Evolutionary conservation across 495 filamentous ascomycete species (phyloP), one percentile per base, ranked within the genome.

Genomic region (Cenococcum geophilum): DNA sequence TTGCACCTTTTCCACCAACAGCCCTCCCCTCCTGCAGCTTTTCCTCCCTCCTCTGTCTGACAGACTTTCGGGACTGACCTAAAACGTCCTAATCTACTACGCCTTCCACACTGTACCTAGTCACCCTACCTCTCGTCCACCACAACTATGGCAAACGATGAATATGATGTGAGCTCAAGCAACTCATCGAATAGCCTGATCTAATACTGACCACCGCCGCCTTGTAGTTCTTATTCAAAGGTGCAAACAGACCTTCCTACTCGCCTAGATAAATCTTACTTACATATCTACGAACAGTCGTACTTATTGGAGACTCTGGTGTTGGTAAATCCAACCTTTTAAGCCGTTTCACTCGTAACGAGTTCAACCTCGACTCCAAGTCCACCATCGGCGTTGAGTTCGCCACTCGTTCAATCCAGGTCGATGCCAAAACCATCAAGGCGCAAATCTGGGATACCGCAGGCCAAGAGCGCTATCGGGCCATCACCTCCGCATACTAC

Each of bases 401-500:
- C 75, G 93, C 93, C 66, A 99, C 93, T 62, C 87, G 93, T 57
- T 96, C 91, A 63, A 97, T 99, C 77, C 93, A 97, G 77, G 95
- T 99, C 71, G 95, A 99, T 78, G 85, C 88, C 69, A 99, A 99
- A 83, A 99, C 93, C 67, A 99, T 99, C 86, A 99, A 99, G 82
- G 93, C 93, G 70, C 93, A 99, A 81, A 99, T 99, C 73, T 99
- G 95, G 95, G 95, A 99, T 80, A 99, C 95, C 58, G 95, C 95
- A 56, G 95, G 95, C 70, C 95, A 99, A 78, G 95, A 99, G 78
- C 86, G 95, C 71, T 99, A 97, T 78, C 89, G 95, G 72, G 93
- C 95, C 74, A 97, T 99, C 74, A 99, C 95, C 62, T 96, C 92
- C 56, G 93, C 95, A 56, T 99, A 99, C 80, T 99, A 97, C 76